phyloP scores from a whole-genome alignment of 768 basidiomycete genomes.

The Termitomyces sp. region DNA sequence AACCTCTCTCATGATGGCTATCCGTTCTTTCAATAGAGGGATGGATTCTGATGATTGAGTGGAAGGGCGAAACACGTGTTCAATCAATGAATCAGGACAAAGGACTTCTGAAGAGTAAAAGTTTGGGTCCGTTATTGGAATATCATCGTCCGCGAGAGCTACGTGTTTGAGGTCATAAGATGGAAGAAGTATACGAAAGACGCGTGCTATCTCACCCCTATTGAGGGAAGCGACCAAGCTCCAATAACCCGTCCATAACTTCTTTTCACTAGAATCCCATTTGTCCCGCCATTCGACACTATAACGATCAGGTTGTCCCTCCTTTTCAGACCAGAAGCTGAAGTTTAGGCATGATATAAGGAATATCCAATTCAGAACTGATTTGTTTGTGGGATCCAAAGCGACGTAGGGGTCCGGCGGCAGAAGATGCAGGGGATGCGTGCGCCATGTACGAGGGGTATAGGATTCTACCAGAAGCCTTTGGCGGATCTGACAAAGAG shows the following conservation, averaged over 20 bases:
- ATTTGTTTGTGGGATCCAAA: conserved; percentile 46
- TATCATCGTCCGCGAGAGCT: conserved; percentile 70
- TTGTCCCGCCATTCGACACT: conserved; percentile 74
- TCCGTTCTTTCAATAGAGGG: conserved; percentile 67
- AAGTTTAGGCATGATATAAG: conserved; percentile 84
- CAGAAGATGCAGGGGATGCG: conserved; percentile 68
- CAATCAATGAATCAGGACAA: conserved; percentile 69
- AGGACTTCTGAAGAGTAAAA: conserved; percentile 70
- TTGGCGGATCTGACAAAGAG: conserved; percentile 47
- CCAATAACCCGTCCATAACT: conserved; percentile 81
- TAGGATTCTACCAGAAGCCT: conserved; percentile 62
- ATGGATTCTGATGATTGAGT: conserved; percentile 55
- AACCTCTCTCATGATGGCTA: conserved; percentile 73
- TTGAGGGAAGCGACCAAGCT: conserved; percentile 81
- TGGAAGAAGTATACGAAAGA: neutral
- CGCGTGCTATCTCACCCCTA: conserved; percentile 44
- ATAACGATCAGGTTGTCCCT: conserved; percentile 55
- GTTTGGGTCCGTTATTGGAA: conserved; percentile 73
- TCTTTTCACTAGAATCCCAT: conserved; percentile 50
- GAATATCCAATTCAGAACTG: conserved; percentile 81
- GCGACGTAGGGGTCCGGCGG: conserved; percentile 61
- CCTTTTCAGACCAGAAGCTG: conserved; percentile 81
- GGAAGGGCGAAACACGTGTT: conserved; percentile 62
- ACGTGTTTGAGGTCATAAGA: neutral
- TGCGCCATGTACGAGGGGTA: conserved; percentile 77